A percentile compares a stretch with the other conserved stretches of the same genome.
These are phyloP conservation scores for Ceratocystis cacaofunesta DNA, from an alignment of 2,329 filamentous ascomycete species.

Conservation along the genomic window DNA sequence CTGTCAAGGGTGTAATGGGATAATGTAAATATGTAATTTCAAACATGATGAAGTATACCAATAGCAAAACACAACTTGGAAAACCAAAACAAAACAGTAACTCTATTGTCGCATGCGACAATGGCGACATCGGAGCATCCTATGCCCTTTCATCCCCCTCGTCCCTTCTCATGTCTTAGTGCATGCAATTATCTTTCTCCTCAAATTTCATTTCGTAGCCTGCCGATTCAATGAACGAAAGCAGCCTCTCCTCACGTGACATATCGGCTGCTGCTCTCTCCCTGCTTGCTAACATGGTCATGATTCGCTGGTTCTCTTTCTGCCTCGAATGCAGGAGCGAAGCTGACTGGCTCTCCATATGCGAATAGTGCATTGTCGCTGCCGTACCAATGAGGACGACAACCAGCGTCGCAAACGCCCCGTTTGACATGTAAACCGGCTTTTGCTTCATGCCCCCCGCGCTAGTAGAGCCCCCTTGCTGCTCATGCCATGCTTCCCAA, in stretches of 20 bases:
- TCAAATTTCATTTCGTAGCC: constrained; percentile 47
- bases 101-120: neutral
- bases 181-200: constrained; percentile 22
- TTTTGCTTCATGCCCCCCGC: constrained; percentile 28
- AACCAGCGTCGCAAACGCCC: constrained; percentile 59
- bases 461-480: constrained; percentile 15
- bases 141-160: neutral
- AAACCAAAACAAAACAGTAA: neutral
- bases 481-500: constrained; percentile 68
- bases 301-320: constrained; percentile 50
- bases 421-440: constrained; percentile 59
- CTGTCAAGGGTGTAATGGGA: neutral
- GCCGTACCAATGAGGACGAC: constrained; percentile 51
- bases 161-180: neutral
- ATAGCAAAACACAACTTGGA: neutral
- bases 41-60: neutral
- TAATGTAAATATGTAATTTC: neutral
- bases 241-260: constrained; percentile 18
- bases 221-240: constrained; percentile 29
- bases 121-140: neutral
- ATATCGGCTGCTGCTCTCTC: constrained; percentile 21
- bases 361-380: constrained; percentile 55
- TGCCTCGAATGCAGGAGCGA: constrained; percentile 52
- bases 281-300: constrained; percentile 34
- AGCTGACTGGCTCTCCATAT: constrained; percentile 47